Evolutionary conservation across 2,329 filamentous ascomycete species (phyloP).

Genomic region (Trichoderma gracile): DNA sequence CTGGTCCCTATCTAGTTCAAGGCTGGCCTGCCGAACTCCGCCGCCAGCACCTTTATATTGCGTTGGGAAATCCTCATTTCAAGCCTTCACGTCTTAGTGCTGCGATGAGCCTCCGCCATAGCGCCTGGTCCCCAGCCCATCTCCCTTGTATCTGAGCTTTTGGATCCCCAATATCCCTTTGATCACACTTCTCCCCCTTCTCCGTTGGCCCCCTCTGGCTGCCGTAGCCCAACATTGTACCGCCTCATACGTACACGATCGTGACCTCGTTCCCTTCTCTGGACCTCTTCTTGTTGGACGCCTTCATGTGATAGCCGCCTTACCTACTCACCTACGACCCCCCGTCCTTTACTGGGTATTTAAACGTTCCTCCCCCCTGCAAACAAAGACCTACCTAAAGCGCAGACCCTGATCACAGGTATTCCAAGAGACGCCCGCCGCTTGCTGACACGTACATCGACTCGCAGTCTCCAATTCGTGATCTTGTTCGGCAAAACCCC

Average conservation of each 20-base stretch:
- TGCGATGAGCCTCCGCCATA: neutral
- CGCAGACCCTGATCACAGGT: neutral
- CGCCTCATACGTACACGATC: neutral
- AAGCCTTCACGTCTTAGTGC: neutral
- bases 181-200: neutral
- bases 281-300: neutral
- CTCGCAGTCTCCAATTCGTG: neutral
- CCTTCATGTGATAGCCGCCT: too few relatives aligned
- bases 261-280: neutral
- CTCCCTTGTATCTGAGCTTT: neutral
- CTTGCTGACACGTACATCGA: conserved; percentile 17
- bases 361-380: too few relatives aligned
- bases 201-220: neutral
- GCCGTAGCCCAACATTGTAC: neutral
- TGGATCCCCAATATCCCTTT: neutral
- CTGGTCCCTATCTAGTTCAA: neutral
- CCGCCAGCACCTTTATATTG: conserved; percentile 3
- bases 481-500: neutral
- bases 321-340: too few relatives aligned
- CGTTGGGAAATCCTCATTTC: conserved; percentile 18
- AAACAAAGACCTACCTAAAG: too few relatives aligned
- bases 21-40: neutral
- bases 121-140: neutral
- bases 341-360: too few relatives aligned
- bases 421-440: neutral